These are phyloP conservation scores for Colletotrichum sp. DNA, from an alignment of 2,329 filamentous ascomycete species.

Conservation along the genomic window DNA sequence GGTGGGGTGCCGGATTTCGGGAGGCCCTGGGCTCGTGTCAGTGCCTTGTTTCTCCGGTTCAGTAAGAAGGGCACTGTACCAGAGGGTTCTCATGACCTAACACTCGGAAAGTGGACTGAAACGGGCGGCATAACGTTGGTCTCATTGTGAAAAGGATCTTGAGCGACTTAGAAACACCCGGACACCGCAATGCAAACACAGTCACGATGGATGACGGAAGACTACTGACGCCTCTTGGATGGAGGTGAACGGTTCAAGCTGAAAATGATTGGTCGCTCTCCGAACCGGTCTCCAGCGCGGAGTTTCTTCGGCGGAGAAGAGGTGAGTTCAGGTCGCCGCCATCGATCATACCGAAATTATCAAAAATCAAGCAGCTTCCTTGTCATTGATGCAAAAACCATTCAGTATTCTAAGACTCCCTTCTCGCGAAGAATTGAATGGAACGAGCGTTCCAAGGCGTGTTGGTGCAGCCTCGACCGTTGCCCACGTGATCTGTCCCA, in stretches of 20 bases:
- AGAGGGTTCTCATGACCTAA: conserved; percentile 84
- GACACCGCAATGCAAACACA: neutral
- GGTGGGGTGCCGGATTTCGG: conserved; percentile 71
- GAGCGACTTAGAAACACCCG: neutral
- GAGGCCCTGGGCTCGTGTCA: conserved; percentile 67
- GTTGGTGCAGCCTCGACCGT: neutral
- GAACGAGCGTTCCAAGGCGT: neutral
- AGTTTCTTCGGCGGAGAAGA: neutral
- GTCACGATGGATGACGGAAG: neutral
- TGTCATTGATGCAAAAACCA: neutral
- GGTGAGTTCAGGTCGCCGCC: neutral
- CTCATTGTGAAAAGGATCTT: conserved; percentile 36
- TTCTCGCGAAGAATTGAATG: neutral
- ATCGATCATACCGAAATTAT: neutral
- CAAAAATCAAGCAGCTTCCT: neutral
- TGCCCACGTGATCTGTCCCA: neutral
- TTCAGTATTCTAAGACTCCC: neutral
- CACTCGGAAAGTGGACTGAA: conserved; percentile 33
- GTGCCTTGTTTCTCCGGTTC: neutral
- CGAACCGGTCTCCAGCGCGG: neutral
- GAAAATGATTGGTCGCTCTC: neutral
- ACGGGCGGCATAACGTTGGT: conserved; percentile 38
- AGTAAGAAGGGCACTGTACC: conserved; percentile 48
- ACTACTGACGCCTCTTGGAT: neutral
- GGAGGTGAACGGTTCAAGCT: neutral